Evolutionary conservation across 768 basidiomycete genomes (phyloP), one percentile per base, ranked within the genome.

Genomic region (Mycena galericulata): DNA sequence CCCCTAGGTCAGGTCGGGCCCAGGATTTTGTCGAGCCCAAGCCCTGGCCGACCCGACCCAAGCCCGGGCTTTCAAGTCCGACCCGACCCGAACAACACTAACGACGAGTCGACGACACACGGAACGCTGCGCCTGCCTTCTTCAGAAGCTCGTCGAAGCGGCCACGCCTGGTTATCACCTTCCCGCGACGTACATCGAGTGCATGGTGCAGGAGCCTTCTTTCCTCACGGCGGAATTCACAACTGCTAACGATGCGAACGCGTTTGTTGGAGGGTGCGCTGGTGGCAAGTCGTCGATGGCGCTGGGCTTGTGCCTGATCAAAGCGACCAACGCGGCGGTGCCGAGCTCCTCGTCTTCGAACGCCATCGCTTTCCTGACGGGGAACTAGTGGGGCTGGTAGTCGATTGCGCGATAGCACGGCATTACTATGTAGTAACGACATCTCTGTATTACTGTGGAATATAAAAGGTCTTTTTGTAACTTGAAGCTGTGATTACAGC

Each of bases 101-200:
- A n/a, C n/a, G n/a, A n/a, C n/a, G n/a, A n/a, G 34, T 63, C 22
- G 55, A 55, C 12, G 34, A 46, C 53, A 36, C 32, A 2, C 54
- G 29, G 43, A 26, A 36, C 43, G 3, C 32, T 0, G 34, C 62
- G 24, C 43, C 53, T n/a, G 14, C 5, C 5, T 4, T 63, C 17
- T 63, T 63, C 53, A 46, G 43, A 55, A 34, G 51, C 41, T 63
- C 2, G 14, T 55, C 20, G 51, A 34, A 1, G 18, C 22, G 1
- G 62, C 20, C 1, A 30, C 4, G 2, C n/a, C n/a, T n/a, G n/a
- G n/a, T n/a, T n/a, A n/a, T n/a, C n/a, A n/a, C n/a, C n/a, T n/a
- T n/a, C n/a, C 27, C 50, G 15, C 43, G 10, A 18, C 15, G 5
- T 63, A 55, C 34, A 47, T 55, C n/a, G 62, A 63, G 62, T 30